Base-by-base conservation (phyloP, 129 eudicot species). In the Arctium minus region DNA sequence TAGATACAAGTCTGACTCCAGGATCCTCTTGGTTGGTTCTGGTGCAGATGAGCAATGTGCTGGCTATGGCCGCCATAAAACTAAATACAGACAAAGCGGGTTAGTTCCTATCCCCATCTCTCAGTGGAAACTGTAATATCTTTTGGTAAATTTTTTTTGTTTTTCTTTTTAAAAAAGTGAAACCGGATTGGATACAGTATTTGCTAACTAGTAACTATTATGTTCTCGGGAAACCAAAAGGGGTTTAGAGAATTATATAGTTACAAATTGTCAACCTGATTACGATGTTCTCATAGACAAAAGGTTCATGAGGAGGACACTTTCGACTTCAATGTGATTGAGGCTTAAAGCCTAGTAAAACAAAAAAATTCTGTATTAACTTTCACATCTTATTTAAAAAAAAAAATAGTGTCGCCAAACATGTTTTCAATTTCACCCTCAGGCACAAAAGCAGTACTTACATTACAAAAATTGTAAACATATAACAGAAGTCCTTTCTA, bases 21-120 rank as follows among this genome's bases (percentile, higher is more conserved):
- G 91, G 87, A 93, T 96, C 86, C 92, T 96, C 22, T 87, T 96
- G 79, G 98, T 96, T 78, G 99, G 99, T 78, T 84, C 99, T 75
- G 99, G 99, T 86, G 99, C 99, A 29, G 99, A 96, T 86, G 99
- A 96, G 84, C 99, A 96, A 81, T 96, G 99, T 89, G 98, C 97
- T 82, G 99, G 98, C 72, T 96, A 96, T 89, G 99, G 99, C 15
- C 94, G 99, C 74, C 97, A 96, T 78, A 93, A 68, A 85, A 96
- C 99, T 73, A 96, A 93, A 82, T 96, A 67, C 82, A 91, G 91
- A 90, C 85, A 86, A 36, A 90, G 85, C 85, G 92, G 99, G 99
- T 96, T 74, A 3, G 80, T 39, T 67, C 10, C 38, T 81, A 40
- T 76, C 70, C 30, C 29, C 65, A 71, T 77, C 70, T 39, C 46